phyloP scores from a whole-genome alignment of 2,329 filamentous ascomycete genomes.

The Arthrobotrys sphaeroides region DNA sequence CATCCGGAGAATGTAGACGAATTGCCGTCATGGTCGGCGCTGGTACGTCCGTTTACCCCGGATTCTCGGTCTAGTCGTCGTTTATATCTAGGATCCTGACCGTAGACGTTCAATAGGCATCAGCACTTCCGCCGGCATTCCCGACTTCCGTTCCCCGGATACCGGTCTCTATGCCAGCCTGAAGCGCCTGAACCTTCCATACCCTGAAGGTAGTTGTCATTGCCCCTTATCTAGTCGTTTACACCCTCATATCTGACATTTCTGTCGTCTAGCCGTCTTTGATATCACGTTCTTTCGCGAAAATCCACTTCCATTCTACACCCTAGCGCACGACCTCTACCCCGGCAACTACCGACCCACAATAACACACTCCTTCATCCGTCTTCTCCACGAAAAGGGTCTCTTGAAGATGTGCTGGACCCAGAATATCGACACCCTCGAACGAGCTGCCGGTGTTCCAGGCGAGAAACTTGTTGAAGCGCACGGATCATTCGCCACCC shows the following conservation, averaged over 20 bases:
- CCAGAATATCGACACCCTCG: conserved; percentile 90
- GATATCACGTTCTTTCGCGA: conserved; percentile 87
- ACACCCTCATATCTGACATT: neutral
- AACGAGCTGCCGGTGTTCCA: conserved; percentile 85
- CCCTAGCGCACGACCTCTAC: conserved; percentile 88
- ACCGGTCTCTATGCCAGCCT: conserved; percentile 96
- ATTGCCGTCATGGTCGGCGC: conserved; percentile 78
- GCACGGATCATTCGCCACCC: conserved; percentile 91
- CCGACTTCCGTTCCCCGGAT: conserved; percentile 91
- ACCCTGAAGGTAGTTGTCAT: conserved; percentile 66
- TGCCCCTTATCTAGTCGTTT: conserved; percentile 20
- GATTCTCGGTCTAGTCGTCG: conserved; percentile 19
- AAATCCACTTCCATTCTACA: conserved; percentile 89
- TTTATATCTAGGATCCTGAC: conserved; percentile 74
- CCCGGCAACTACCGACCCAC: conserved; percentile 90
- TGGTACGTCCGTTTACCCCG: conserved; percentile 12
- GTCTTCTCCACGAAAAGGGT: conserved; percentile 79
- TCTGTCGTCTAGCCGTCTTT: conserved; percentile 78
- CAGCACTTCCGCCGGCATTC: conserved; percentile 71
- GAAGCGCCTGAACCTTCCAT: conserved; percentile 81
- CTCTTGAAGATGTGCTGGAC: conserved; percentile 88
- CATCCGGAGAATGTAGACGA: conserved; percentile 71
- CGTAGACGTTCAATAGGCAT: conserved; percentile 67
- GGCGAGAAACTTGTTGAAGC: conserved; percentile 86
- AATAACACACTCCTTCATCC: conserved; percentile 87